Evolutionary conservation across 1,139 yeast genomes (phyloP).

Genomic region (Saccharomyces hybrid): DNA sequence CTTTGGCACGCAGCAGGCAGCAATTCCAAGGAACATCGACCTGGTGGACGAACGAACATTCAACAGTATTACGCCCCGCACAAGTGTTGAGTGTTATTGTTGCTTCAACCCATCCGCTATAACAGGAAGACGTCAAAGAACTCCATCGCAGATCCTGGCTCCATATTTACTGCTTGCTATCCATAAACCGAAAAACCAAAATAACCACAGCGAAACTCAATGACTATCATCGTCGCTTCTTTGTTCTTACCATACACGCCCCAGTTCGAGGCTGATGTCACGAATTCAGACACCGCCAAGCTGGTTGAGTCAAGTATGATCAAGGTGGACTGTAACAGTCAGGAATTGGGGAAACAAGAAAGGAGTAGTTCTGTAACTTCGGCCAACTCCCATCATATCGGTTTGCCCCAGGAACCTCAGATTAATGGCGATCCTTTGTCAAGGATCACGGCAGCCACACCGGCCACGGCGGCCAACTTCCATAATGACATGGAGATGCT

Average conservation of each 20-base stretch:
- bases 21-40: neutral
- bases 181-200: neutral
- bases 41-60: neutral
- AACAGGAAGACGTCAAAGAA: neutral
- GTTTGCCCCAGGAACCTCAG: neutral
- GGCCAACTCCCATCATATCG: neutral
- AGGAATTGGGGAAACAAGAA: slow-evolving; percentile 6
- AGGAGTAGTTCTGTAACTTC: slow-evolving; percentile 19
- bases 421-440: neutral
- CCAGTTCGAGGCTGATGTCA: slow-evolving; percentile 27
- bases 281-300: slow-evolving; percentile 19
- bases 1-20: neutral
- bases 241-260: slow-evolving; percentile 32
- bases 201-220: slow-evolving; percentile 5
- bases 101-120: neutral
- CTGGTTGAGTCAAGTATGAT: slow-evolving; percentile 18
- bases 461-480: neutral
- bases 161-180: neutral
- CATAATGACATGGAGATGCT: slow-evolving; percentile 11
- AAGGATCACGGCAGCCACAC: neutral
- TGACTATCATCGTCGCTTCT: slow-evolving; percentile 31
- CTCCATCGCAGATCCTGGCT: neutral
- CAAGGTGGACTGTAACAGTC: slow-evolving; percentile 4
- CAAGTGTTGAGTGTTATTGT: neutral
- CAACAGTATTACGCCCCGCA: neutral